Base-by-base conservation (phyloP, 306 rosid genomes). In the Glycine tomentella region DNA sequence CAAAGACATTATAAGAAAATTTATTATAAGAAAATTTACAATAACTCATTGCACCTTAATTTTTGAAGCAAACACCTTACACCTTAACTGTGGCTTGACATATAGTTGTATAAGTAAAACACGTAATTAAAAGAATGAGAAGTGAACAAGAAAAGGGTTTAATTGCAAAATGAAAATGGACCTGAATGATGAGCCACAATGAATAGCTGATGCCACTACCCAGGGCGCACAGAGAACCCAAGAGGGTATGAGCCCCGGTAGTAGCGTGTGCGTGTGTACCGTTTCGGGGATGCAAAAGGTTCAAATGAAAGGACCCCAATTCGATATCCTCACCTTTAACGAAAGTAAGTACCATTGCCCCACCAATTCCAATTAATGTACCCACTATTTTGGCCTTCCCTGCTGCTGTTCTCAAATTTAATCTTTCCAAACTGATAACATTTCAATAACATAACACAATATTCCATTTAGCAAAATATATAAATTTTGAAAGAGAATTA, bases 281-380 rank as follows among this genome's bases (percentile, higher is more conserved):
- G 1, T 62, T 53, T 45, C 14, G 59, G 9, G 8, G 46, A 42
- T 42, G 81, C 9, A 84, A n/a, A 17, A 84, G 85, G 67, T 83
- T 71, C 2, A 76, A 31, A 53, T 85, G 86, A 10, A 73, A 69
- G 11, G 89, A 53, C 49, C 84, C 75, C 0, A 69, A 51, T 0
- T 86, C 2, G 0, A 89, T 80, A 10, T 76, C 77, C 13, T 4
- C 0, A 12, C 93, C 96, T 81, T 89, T 84, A 68, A 86, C 77
- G n/a, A 91, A 89, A 0, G 88, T 86, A 9, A 89, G 75, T 1
- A 88, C 9, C 92, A 83, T 86, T 36, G 96, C 96, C 8, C 95
- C 95, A 33, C 86, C 64, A 9, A 89, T 51, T 16, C 89, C 90
- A 0, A 38, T 63, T 3, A 87, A 1, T 3, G 93, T 86, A 5